phyloP scores from a whole-genome alignment of 805 yeast species.

The Starmerella bombi region DNA sequence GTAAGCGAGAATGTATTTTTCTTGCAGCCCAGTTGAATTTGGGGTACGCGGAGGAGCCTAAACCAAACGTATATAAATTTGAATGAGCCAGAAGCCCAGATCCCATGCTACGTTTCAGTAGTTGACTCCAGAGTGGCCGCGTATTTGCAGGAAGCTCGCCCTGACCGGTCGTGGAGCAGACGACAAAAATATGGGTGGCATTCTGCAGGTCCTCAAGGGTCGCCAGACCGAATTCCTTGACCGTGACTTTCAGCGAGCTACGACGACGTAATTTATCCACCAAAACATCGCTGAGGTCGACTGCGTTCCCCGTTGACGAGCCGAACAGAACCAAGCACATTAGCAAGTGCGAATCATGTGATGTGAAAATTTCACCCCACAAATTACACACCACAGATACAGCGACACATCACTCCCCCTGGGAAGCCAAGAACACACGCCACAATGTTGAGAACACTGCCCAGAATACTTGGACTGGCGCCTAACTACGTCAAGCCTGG shows the following conservation, averaged over 20 bases:
- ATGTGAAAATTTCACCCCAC: background rate
- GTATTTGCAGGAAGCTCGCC: slow-evolving; percentile 82
- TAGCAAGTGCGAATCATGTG: background rate
- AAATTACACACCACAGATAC: background rate
- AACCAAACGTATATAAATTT: slow-evolving; percentile 61
- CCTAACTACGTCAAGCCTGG: too few relatives aligned
- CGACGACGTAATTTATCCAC: slow-evolving; percentile 42
- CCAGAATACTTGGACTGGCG: too few relatives aligned
- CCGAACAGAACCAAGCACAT: slow-evolving; percentile 52
- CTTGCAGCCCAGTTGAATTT: slow-evolving; percentile 77
- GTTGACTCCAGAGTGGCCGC: slow-evolving; percentile 56
- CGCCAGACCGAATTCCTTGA: slow-evolving; percentile 34
- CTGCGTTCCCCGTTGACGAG: slow-evolving; percentile 84
- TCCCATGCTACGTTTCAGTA: slow-evolving; percentile 57
- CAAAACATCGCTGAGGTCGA: slow-evolving; percentile 63
- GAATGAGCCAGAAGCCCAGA: slow-evolving; percentile 46
- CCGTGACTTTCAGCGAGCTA: slow-evolving; percentile 29
- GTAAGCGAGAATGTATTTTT: slow-evolving; percentile 63
- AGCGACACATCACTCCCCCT: too few relatives aligned
- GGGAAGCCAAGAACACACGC: too few relatives aligned
- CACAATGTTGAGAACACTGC: background rate
- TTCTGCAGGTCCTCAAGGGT: slow-evolving; percentile 31
- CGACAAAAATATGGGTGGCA: slow-evolving; percentile 36
- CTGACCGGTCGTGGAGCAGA: slow-evolving; percentile 90
- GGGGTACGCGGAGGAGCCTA: slow-evolving; percentile 89